Base-by-base conservation (phyloP, 2,329 filamentous ascomycete species). In the Daldinia eschscholtzii region DNA sequence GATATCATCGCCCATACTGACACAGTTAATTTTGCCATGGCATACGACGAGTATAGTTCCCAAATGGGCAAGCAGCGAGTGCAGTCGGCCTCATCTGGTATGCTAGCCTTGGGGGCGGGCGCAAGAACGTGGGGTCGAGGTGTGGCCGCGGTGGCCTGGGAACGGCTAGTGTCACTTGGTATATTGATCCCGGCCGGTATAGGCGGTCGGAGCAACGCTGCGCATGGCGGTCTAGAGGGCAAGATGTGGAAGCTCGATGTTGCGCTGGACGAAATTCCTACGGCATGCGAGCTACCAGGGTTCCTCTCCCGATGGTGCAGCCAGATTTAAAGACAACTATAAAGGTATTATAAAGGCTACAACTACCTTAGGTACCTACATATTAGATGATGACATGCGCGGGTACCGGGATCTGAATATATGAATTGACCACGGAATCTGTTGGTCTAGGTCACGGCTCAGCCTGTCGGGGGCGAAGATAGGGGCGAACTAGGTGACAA, bases 21-120 rank as follows among this genome's bases (percentile, higher is more conserved):
- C 76, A 91, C 89, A 20, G 89, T 93, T 78, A 94, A 94, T 79
- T 94, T 96, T 76, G 89, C 91, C 73, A 93, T 96, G 88, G 91
- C 91, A 0, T 96, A 96, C 80, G 92, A 94, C 77, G 93, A 97
- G 79, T 96, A 96, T 82, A 89, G 88, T 68, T 86, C 88, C 6
- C 85, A 95, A n/a, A 92, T 93, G 70, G 88, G 89, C 26, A 87
- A 88, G 74, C 92, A 93, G 68, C 88, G 92, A 53, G 88, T 94
- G 37, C 91, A 93, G 80, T 89, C 88, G 15, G 88, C 89, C 0
- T 88, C 88, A 13, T 86, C 89, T 13, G 92, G 91, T 0, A 84
- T 92, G 76, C 80, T 91, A 23, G 91, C 90, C 1, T 81, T 90
- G 12, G 89, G 91, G 1, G 88, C 87, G 13, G 86, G 87, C 23